A percentile compares a stretch with the other conserved stretches of the same genome.
These are phyloP conservation scores for Aspergillus avenaceus DNA, from an alignment of 495 filamentous ascomycete species.

Conservation along the genomic window DNA sequence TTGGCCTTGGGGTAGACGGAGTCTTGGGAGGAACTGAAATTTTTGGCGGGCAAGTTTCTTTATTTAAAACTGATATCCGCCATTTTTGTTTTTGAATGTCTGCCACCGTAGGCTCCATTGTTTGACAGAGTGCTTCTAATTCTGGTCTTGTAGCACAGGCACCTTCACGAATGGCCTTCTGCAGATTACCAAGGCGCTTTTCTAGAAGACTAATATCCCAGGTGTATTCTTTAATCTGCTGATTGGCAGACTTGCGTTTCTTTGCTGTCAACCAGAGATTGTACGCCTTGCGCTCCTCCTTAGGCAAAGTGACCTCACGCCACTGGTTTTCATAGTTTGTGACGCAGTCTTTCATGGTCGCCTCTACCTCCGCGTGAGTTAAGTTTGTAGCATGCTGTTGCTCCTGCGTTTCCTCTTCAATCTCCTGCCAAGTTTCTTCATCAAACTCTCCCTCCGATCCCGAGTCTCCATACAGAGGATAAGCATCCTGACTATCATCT, in stretches of 20 bases:
- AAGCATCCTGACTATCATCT: constrained; percentile 41
- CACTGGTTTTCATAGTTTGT: constrained; percentile 52
- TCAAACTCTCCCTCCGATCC: constrained; percentile 52
- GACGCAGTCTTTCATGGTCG: constrained; percentile 51
- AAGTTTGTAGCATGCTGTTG: constrained; percentile 25
- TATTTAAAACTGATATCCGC: constrained; percentile 49
- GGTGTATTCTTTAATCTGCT: constrained; percentile 18
- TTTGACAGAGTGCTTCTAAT: constrained; percentile 48
- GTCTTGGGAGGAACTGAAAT: constrained; percentile 23
- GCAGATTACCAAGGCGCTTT: constrained; percentile 46
- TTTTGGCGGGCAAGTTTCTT: constrained; percentile 46
- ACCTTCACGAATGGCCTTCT: constrained; percentile 43
- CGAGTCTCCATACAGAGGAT: constrained; percentile 66
- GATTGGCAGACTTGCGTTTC: constrained; percentile 23
- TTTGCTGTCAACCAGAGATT: constrained; percentile 56
- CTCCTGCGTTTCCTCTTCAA: constrained; percentile 48
- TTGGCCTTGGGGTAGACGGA: constrained; percentile 12
- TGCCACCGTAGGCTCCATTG: constrained; percentile 58
- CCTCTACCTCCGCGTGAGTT: constrained; percentile 41
- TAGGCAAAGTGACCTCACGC: constrained; percentile 50
- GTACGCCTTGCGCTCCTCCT: constrained; percentile 49
- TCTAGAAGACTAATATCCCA: constrained; percentile 32
- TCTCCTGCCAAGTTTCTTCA: constrained; percentile 58
- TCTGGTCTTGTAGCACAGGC: constrained; percentile 45
- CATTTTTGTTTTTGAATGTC: constrained; percentile 52